phyloP scores from a whole-genome alignment of 331 rosid species.

The Cydonia oblonga region DNA sequence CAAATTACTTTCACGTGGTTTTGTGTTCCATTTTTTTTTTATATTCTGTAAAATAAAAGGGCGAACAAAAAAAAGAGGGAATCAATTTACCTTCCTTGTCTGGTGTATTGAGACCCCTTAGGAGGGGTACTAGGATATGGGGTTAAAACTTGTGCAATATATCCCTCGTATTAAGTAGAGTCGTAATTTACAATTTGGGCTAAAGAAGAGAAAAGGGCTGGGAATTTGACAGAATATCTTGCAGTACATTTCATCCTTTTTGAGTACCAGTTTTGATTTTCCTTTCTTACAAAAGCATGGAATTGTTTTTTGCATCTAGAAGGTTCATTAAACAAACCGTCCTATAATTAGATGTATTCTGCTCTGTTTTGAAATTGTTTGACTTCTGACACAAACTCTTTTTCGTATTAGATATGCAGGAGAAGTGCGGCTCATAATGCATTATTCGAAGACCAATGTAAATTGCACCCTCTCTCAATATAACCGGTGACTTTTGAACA shows the following conservation, averaged over 20 bases:
- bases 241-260: background rate
- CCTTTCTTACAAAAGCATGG: background rate
- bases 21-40: background rate
- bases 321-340: background rate
- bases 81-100: background rate
- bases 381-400: background rate
- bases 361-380: background rate
- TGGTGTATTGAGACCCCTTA: background rate
- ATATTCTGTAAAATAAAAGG: background rate
- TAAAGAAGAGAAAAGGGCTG: background rate
- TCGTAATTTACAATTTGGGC: background rate
- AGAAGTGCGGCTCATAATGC: conserved; percentile 65
- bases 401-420: conserved; percentile 50
- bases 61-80: background rate
- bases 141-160: background rate
- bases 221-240: background rate
- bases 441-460: conserved; percentile 35
- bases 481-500: conserved; percentile 5
- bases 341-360: background rate
- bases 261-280: background rate
- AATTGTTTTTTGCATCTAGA: background rate
- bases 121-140: background rate
- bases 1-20: background rate
- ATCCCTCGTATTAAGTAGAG: background rate
- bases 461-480: conserved; percentile 8